Conservation (phyloP, 2,329 filamentous ascomycete species). For the Plectosphaerella sp. region DNA sequence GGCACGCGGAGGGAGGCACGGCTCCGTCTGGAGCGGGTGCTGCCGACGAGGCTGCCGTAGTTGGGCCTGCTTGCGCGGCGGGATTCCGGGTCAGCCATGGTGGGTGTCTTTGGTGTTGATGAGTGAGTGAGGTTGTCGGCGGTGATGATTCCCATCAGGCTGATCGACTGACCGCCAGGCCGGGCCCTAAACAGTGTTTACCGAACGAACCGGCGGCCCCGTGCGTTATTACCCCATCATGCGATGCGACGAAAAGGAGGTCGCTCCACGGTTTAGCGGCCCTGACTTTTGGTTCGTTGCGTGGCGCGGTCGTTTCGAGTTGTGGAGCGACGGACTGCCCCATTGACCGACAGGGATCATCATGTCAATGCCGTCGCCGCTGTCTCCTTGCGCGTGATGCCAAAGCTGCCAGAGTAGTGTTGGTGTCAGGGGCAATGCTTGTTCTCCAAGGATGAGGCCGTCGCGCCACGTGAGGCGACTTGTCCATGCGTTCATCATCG, state of each 20-base stretch:
- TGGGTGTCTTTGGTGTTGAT: not conserved
- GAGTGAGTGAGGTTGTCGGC: not conserved
- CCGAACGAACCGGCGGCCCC: not conserved
- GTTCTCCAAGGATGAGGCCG: no score
- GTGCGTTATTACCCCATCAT: not conserved
- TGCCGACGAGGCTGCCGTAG: conserved; percentile 4
- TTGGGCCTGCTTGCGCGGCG: not conserved
- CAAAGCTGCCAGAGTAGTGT: no score
- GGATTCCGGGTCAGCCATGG: not conserved
- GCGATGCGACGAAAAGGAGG: not conserved
- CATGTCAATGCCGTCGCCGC: not conserved
- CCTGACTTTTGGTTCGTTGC: not conserved
- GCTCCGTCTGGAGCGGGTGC: not conserved
- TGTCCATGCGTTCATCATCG: no score
- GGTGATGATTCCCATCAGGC: conserved; percentile 9
- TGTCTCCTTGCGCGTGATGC: no score
- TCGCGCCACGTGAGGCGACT: no score
- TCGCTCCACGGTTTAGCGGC: not conserved
- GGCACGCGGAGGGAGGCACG: conserved; percentile 6
- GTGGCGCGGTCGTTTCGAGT: not conserved
- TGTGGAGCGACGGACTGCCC: not conserved
- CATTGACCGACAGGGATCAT: not conserved
- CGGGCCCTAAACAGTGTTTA: not conserved
- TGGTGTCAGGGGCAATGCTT: no score
- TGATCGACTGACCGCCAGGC: conserved; percentile 3